These are phyloP conservation scores for Hevea brasiliensis DNA, from an alignment of 345 rosid genomes.

Conservation along the genomic window DNA sequence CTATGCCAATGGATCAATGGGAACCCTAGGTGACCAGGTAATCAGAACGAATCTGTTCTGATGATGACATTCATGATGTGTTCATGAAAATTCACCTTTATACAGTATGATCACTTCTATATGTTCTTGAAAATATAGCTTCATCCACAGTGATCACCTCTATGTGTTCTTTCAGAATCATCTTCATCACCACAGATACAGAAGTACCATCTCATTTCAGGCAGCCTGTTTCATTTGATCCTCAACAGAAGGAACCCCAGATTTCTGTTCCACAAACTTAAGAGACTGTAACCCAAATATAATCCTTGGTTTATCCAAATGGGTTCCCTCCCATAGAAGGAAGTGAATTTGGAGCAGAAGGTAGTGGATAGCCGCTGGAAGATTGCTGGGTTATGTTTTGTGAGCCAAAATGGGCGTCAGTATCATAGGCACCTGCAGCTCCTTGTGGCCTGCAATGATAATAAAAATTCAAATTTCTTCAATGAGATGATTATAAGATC, in stretches of 20 bases:
- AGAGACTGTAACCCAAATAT: not conserved
- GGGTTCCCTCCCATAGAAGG: conserved; percentile 54
- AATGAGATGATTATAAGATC: conserved; percentile 2
- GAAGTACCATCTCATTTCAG: conserved; percentile 5
- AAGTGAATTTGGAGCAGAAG: conserved; percentile 35
- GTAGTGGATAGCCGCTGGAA: conserved; percentile 31
- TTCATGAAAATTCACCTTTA: not conserved
- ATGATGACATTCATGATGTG: not conserved
- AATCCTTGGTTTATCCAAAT: conserved; percentile 38
- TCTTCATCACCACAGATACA: conserved; percentile 1
- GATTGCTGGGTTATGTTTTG: conserved; percentile 29
- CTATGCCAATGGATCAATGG: not conserved
- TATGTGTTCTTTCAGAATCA: not conserved
- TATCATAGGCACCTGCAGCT: conserved; percentile 26
- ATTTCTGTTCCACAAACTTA: not conserved
- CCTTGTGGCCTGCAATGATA: conserved; percentile 41
- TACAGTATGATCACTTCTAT: not conserved
- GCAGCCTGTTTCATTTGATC: not conserved
- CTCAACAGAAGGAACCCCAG: not conserved
- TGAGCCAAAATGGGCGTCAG: conserved; percentile 26
- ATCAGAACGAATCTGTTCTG: not conserved
- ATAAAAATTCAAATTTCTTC: not conserved
- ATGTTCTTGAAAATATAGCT: not conserved
- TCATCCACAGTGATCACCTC: not conserved
- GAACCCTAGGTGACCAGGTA: not conserved